These are phyloP conservation scores for Coffea eugenioides DNA, from an alignment of 257 asterid genomes.

Conservation along the genomic window DNA sequence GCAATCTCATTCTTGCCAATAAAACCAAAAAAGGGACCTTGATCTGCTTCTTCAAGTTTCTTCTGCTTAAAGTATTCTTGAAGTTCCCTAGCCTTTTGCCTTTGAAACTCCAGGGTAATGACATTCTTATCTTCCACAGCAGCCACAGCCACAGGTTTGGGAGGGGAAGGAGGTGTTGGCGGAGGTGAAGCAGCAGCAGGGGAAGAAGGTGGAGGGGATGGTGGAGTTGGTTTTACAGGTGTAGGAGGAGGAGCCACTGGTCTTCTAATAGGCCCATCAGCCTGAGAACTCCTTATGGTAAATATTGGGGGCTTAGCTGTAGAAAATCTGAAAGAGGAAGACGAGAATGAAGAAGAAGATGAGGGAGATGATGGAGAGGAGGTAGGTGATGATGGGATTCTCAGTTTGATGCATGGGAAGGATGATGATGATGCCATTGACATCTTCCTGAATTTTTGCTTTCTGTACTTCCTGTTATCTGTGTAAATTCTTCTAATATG, in stretches of 20 bases:
- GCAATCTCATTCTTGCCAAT: conserved; percentile 83
- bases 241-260: conserved; percentile 69
- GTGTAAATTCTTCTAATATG: background rate
- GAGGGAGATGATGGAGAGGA: conserved; percentile 41
- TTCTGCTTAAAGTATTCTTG: conserved; percentile 91
- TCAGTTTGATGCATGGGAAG: conserved; percentile 29
- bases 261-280: conserved; percentile 87
- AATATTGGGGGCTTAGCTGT: conserved; percentile 23
- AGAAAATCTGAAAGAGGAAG: conserved; percentile 49
- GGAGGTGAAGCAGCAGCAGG: conserved; percentile 32
- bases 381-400: conserved; percentile 15
- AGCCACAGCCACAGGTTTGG: conserved; percentile 42
- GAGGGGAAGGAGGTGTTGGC: conserved; percentile 24
- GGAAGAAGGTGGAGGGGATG: conserved; percentile 39
- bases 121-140: conserved; percentile 44
- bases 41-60: conserved; percentile 78
- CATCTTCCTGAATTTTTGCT: conserved; percentile 26
- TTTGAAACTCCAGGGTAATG: conserved; percentile 85
- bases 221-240: conserved; percentile 77
- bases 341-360: conserved; percentile 37
- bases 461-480: conserved; percentile 7
- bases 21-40: conserved; percentile 95
- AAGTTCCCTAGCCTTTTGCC: conserved; percentile 93
- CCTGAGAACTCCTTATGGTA: conserved; percentile 60
- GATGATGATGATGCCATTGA: conserved; percentile 58